Evolutionary conservation across 768 basidiomycete species (phyloP).

Genomic region (Thelephora aurantiotincta): DNA sequence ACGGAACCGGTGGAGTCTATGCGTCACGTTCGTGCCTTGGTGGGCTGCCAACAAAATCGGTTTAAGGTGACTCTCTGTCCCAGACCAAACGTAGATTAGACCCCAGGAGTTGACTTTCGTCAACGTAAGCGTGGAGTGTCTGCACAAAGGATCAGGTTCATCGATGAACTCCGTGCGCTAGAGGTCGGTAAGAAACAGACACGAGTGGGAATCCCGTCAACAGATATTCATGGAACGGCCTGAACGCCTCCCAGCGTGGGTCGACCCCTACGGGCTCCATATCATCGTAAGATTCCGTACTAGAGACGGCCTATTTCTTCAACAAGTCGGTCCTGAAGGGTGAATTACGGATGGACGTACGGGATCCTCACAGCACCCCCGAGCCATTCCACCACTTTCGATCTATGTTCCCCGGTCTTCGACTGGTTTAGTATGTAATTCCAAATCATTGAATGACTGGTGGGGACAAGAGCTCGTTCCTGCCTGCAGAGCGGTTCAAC

Average conservation of each 20-base stretch:
- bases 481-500: slow-evolving; percentile 18
- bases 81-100: slow-evolving; percentile 61
- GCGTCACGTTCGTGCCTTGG: slow-evolving; percentile 28
- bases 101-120: slow-evolving; percentile 69
- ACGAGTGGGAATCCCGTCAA: slow-evolving; percentile 23
- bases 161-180: background rate
- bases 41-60: slow-evolving; percentile 59
- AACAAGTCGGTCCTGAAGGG: background rate
- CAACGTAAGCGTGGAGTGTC: slow-evolving; percentile 42
- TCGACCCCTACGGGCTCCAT: slow-evolving; percentile 14
- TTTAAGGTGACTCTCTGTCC: slow-evolving; percentile 44
- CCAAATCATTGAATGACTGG: slow-evolving; percentile 9
- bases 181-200: slow-evolving; percentile 12
- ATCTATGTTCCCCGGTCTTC: slow-evolving; percentile 12
- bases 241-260: slow-evolving; percentile 22
- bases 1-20: background rate
- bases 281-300: slow-evolving; percentile 18
- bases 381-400: slow-evolving; percentile 18
- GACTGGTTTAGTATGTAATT: slow-evolving; percentile 14
- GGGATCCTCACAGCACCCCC: slow-evolving; percentile 23
- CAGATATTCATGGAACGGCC: slow-evolving; percentile 21
- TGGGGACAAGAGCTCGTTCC: slow-evolving; percentile 8
- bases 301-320: background rate
- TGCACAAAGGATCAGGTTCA: too few species aligned
- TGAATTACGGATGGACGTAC: slow-evolving; percentile 4